Percentiles rank a stretch among this genome's conserved stretches.
phyloP scores from a whole-genome alignment of 352 stramenopile species.

The Globisporangium echinulatum region DNA sequence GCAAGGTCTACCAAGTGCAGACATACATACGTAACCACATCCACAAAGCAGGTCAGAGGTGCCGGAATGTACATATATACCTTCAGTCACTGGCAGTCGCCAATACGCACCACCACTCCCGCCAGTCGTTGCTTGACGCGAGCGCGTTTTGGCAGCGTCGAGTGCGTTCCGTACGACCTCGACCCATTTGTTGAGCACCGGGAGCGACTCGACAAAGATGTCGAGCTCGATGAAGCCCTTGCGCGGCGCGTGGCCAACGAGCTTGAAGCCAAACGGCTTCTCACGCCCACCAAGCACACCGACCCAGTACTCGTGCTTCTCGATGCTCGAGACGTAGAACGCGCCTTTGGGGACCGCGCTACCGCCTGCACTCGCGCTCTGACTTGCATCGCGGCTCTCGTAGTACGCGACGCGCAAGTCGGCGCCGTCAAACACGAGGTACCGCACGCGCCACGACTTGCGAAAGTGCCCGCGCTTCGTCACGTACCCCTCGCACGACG shows the following conservation, averaged over 20 bases:
- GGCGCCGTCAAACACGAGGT: slow-evolving; percentile 65
- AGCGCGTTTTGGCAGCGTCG: slow-evolving; percentile 43
- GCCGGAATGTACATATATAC: too few relatives aligned
- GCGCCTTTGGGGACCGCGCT: slow-evolving; percentile 35
- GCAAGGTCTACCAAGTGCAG: slow-evolving; percentile 14
- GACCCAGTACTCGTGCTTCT: slow-evolving; percentile 75
- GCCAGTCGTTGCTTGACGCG: slow-evolving; percentile 9
- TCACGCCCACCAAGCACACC: slow-evolving; percentile 56
- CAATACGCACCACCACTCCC: not conserved
- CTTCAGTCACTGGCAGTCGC: too few relatives aligned
- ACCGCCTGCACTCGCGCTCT: slow-evolving; percentile 14
- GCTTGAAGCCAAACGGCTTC: slow-evolving; percentile 82
- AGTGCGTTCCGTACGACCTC: slow-evolving; percentile 73
- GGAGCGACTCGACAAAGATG: slow-evolving; percentile 61
- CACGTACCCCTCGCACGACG: slow-evolving; percentile 81
- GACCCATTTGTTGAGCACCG: slow-evolving; percentile 71
- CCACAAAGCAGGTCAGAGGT: too few relatives aligned
- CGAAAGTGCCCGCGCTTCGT: slow-evolving; percentile 80
- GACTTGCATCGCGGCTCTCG: slow-evolving; percentile 57
- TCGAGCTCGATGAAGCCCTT: slow-evolving; percentile 80
- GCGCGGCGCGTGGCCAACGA: slow-evolving; percentile 68
- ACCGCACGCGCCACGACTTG: slow-evolving; percentile 81
- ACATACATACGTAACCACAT: not conserved
- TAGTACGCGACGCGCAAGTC: slow-evolving; percentile 69
- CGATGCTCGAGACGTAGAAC: slow-evolving; percentile 73